Evolutionary conservation across 2,329 filamentous ascomycete genomes (phyloP), one percentile per base, ranked within the genome.

Genomic region (Pseudogymnoascus sp.): DNA sequence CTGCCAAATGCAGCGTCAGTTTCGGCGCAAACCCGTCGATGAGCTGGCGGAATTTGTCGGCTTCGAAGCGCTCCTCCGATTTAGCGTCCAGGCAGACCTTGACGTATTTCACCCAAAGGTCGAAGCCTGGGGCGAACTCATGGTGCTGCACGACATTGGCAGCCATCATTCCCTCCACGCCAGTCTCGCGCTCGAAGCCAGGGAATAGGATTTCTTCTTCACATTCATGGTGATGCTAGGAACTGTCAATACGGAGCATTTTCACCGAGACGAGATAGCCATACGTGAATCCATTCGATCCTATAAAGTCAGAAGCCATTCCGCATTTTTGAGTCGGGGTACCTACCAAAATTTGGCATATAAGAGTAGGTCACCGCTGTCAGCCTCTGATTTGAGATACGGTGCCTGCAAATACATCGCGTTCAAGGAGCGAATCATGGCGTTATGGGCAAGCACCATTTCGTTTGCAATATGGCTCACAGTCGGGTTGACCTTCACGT

Each of bases 141-240:
- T 71, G 69, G 64, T 79, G 78, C 61, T 80, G 77, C 16, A 73
- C 72, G 2, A 79, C 69, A 65, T 77, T 79, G 50, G 63, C 67
- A 12, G 76, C 75, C 76, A 79, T 78, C 23, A 77, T 64, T 0
- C 74, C 75, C 40, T 69, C 66, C 10, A 74, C 71, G 0, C 73
- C 75, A 3, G 72, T 65, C 21, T 75, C 62, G 37, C 68, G 63
- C 64, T 78, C 74, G 10, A 79, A 70, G 2, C 69, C 67, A 0
- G 76, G 75, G 65, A 80, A 79, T 42, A 77, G 69, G 23, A 65
- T 38, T 1, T 64, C 66, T 61, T 80, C 78, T 64, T 80, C 77
- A 0, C 66, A 62, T 0, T 70, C 62, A 64, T 80, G 77, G 64
- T 80, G 78, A 11, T 73, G 66, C 35, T 74, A 65, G 1, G 79